Evolutionary conservation across 441 rosid species (phyloP), one percentile per base, ranked within the genome.

Genomic region (Macaranga tanarius): DNA sequence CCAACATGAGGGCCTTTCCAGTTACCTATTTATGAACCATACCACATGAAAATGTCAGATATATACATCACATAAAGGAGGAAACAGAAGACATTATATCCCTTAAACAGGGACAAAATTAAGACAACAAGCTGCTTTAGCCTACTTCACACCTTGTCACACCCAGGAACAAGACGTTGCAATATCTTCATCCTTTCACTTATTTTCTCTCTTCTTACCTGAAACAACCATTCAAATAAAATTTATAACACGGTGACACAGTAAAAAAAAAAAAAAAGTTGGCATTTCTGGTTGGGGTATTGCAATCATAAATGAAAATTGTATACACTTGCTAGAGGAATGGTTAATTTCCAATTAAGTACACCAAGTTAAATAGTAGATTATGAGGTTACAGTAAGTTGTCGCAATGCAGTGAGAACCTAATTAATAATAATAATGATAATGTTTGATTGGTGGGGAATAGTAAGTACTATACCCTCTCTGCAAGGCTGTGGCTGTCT

Each of bases 1-100:
- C 97, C 75, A 92, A 75, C 97, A 90, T 86, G 71, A 86, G 89
- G 80, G 97, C 92, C 90, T 88, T 88, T 67, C 97, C 97, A 83
- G 85, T 92, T 66, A 91, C 81, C 93, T 89, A 69, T 67, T 74
- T 69, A 50, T 22, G 75, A 58, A 62, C 76, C 75, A 56, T 44
- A 31, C 74, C 83, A 82, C 77, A 81, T 80, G 80, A 76, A 78
- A 40, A 86, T 86, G 85, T 76, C 76, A 73, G 64, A 26, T 61
- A 6, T 17, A 59, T 34, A 67, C 34, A 47, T 54, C 71, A 57
- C n/a, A 16, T 10, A 62, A 48, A 70, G 34, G 60, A 70, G n/a
- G 42, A 60, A 60, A 71, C 15, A 3, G 38, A n/a, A 38, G 11
- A 55, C 12, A 44, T 31, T 34, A 26, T 66, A 23, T 17, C 4